Conservation (phyloP, 2,329 filamentous ascomycete species). For the Penicillium sp. region DNA sequence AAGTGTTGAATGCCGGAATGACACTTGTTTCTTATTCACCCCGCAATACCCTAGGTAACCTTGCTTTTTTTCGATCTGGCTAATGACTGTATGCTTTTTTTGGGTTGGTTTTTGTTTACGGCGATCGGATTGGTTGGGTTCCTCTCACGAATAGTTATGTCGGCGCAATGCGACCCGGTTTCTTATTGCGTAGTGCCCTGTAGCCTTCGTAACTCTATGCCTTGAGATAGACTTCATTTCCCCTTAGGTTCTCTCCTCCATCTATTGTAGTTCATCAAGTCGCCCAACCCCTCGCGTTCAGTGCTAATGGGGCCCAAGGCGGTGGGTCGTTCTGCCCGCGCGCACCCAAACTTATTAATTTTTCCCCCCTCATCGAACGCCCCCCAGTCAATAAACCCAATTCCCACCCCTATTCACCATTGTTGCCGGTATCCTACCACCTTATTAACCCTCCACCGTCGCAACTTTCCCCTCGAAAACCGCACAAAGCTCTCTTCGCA, state of each 20-base stretch:
- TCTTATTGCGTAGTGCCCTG: neutral
- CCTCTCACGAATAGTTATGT: constrained; percentile 2
- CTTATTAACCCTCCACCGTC: constrained; percentile 7
- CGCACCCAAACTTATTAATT: constrained; percentile 31
- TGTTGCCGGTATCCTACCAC: constrained; percentile 11
- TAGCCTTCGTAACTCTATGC: no score
- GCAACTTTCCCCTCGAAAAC: constrained; percentile 12
- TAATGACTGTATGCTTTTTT: constrained; percentile 1
- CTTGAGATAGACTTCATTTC: no score
- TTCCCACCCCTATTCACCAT: constrained; percentile 15
- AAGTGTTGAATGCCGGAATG: constrained; percentile 24
- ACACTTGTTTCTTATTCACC: constrained; percentile 25
- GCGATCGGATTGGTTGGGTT: constrained; percentile 20
- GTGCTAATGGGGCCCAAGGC: constrained; percentile 14
- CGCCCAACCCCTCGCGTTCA: constrained; percentile 17
- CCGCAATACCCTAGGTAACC: constrained; percentile 1
- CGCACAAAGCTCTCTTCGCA: constrained; percentile 20
- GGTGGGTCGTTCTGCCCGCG: constrained; percentile 28
- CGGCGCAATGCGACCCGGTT: constrained; percentile 12
- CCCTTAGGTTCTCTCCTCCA: no score
- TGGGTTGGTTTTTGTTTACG: constrained; percentile 24
- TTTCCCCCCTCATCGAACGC: constrained; percentile 31
- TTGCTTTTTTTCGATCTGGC: constrained; percentile 12
- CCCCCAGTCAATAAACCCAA: constrained; percentile 28
- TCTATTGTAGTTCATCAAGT: neutral